Evolutionary conservation across 768 basidiomycete genomes (phyloP), one percentile per base, ranked within the genome.

Genomic region (Pholiota molesta): DNA sequence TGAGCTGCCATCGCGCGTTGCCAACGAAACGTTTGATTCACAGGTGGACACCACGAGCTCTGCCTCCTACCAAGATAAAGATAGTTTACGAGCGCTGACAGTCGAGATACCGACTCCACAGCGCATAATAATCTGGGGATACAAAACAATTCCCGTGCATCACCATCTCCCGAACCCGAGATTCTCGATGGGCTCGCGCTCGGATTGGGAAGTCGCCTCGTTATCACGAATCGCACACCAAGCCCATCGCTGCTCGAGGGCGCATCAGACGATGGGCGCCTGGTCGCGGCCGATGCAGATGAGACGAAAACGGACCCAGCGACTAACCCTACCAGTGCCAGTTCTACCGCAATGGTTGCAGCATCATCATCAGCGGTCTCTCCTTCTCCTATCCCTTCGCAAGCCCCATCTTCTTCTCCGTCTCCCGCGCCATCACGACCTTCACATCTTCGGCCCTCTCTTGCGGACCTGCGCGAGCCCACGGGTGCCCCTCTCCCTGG

Each of bases 401-500:
- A 64, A 9, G 59, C 73, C 21, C 65, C 69, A 11, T 62, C 60
- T 29, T 42, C 66, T 26, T 52, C 65, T n/a, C 61, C 61, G 21
- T 57, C 64, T 40, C 40, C 69, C 29, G 16, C 59, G 44, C n/a
- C 63, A 11, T 52, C 61, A 3, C 29, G 60, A 3, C 59, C 65
- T 0, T 61, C 72, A 19, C 71, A 71, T 57, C 69, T 69, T 17
- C 73, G 73, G 17, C 77, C 73, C 4, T 74, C 74, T 21, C 70
- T 76, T 7, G 57, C 66, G 14, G 74, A 78, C 19, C 64, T 78
- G 7, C 70, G 75, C 0, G 74, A 71, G 35, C 70, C 71, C 1
- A 70, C 65, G 4, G 64, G 70, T 14, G 72, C 68, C 8, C 69
- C 37, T 29, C 66, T 67, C 37, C 78, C 61, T 28, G 74, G 60